Evolutionary conservation across 2,329 filamentous ascomycete genomes (phyloP), one percentile per base, ranked within the genome.

Genomic region (Penicillium sp.): DNA sequence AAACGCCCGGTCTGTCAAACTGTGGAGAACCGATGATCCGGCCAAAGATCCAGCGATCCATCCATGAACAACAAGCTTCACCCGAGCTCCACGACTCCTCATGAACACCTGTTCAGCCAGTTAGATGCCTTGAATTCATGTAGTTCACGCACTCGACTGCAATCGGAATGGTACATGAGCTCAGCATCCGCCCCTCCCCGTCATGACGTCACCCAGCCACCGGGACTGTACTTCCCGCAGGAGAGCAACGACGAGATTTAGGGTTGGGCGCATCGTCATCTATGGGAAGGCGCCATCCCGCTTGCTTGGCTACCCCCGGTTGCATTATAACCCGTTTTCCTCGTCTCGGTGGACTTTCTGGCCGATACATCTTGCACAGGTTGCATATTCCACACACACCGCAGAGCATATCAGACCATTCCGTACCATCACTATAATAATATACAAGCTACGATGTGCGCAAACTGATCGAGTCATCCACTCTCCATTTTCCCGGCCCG

Each of bases 171-270:
- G 59, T 55, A 49, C 51, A 72, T 71, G 70, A 72, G 64, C 66
- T 72, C 69, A 73, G 51, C 62, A 66, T 72, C 69, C 68, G 65
- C 55, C 26, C 51, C 35, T 69, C 65, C 65, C 69, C 69, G 68
- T 68, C 70, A 69, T 76, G 73, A 76, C 73, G 73, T 76, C 72
- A 74, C 62, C 53, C 59, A 66, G 57, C 60, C 62, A 64, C 59
- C 63, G 62, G 66, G 64, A 65, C 56, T 64, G 57, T 30, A 61
- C 54, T 68, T 69, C 63, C 62, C 65, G 49, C 45, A 37, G 35
- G 28, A 51, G 35, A 35, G 40, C 37, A 56, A 56, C 47, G 55
- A 54, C 44, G 35, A 59, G 38, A 53, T 45, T 65, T 60, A 68
- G 60, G 58, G 58, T 65, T 67, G 58, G 40, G 56, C 53, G 9